phyloP scores from a whole-genome alignment of 1,284 basidiomycete species.

The Tilletiopsis washingtonensis region DNA sequence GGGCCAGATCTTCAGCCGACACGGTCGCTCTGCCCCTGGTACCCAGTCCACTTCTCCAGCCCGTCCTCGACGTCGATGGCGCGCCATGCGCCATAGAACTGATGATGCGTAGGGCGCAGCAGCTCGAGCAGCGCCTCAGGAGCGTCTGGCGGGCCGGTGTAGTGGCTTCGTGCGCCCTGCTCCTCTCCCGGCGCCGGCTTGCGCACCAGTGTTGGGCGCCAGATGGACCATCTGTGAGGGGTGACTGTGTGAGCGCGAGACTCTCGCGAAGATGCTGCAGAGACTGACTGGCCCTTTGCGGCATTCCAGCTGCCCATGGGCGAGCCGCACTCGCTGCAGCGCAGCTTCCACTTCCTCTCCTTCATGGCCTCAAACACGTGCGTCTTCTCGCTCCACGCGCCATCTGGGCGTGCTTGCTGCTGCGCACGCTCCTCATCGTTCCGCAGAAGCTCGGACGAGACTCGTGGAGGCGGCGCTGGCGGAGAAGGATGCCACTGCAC shows the following conservation, averaged over 20 bases:
- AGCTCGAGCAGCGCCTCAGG: not conserved
- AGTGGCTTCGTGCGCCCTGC: not conserved
- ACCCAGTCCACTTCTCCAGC: conserved; percentile 5
- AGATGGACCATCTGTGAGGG: conserved; percentile 24
- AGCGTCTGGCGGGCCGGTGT: not conserved
- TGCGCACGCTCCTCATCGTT: conserved; percentile 2
- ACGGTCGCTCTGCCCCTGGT: conserved; percentile 3
- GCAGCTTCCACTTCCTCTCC: conserved; percentile 32
- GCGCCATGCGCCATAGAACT: conserved; percentile 9
- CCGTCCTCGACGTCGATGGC: conserved; percentile 3
- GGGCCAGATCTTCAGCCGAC: conserved; percentile 1
- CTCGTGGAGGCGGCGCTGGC: not conserved
- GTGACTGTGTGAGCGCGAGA: not conserved
- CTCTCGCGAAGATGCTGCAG: not conserved
- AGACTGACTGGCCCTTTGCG: conserved; percentile 21
- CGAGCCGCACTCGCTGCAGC: conserved; percentile 33
- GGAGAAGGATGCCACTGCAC: conserved; percentile 21
- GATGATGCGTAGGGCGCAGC: conserved; percentile 6
- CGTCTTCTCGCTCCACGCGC: conserved; percentile 5
- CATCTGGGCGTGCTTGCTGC: not conserved
- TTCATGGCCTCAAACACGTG: conserved; percentile 21
- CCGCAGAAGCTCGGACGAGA: conserved; percentile 1
- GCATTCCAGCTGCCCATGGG: conserved; percentile 35
- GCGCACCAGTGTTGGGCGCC: conserved; percentile 24
- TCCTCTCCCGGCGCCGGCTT: not conserved